Conservation (phyloP, 148 eudicot genomes). For the Polygonum aviculare region DNA sequence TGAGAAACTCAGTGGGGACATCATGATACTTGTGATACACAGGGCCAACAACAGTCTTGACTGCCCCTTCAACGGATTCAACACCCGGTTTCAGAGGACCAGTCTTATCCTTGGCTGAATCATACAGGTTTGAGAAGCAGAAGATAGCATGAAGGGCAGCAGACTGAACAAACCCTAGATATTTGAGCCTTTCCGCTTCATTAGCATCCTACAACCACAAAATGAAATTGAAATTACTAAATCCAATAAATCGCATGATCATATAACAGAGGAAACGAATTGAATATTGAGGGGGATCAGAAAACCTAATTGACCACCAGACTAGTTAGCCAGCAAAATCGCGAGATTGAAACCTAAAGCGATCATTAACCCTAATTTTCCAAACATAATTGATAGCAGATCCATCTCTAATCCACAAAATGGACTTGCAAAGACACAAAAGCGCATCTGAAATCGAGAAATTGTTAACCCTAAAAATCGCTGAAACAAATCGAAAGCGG, state of each 20-base stretch:
- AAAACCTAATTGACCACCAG: background rate
- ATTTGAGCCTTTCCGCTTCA: constrained; percentile 63
- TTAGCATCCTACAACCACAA: constrained; percentile 23
- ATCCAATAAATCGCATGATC: background rate
- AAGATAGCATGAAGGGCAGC: constrained; percentile 54
- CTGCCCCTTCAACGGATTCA: constrained; percentile 81
- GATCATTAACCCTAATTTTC: background rate
- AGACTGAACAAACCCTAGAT: constrained; percentile 69
- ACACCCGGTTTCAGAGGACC: constrained; percentile 90
- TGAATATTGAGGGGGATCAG: background rate
- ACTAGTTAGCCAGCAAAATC: background rate
- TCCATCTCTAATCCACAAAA: background rate
- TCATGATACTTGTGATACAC: constrained; percentile 70
- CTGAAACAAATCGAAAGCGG: background rate
- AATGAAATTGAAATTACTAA: background rate
- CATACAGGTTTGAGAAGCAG: constrained; percentile 57
- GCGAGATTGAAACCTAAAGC: background rate
- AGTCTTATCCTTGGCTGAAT: constrained; percentile 76
- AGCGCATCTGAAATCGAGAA: background rate
- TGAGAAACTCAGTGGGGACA: constrained; percentile 72
- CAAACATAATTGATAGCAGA: background rate
- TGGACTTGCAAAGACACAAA: background rate
- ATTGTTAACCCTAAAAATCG: background rate
- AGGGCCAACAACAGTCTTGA: constrained; percentile 85
- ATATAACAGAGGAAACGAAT: background rate